Base-by-base conservation (phyloP, 108 stramenopile species). In the Pseudonitzschia delicatissima region DNA sequence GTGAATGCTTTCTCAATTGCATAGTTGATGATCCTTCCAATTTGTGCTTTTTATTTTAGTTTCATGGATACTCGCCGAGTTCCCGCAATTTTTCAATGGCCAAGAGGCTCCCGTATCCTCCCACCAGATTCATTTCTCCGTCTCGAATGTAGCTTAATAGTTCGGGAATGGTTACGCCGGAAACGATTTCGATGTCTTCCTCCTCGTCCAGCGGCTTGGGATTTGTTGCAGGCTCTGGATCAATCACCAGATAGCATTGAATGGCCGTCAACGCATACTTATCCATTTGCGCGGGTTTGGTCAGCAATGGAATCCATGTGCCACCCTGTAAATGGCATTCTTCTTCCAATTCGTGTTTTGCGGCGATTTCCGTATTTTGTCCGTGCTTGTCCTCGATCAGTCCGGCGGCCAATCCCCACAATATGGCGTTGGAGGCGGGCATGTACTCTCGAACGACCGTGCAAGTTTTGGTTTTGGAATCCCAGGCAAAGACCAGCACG, bases 71-170 rank as follows among this genome's bases (percentile, higher is more conserved):
- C 45, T 87, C 84, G 11, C 87, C 88, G 9, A 91, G 72, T 67
- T 90, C 89, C 62, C 84, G 69, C 52, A 93, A 51, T 60, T 89
- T 91, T 25, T 79, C 67, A 58, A 93, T 67, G 3, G 89, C 92
- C 36, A 90, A 57, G 25, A 90, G 67, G 27, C 72, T 65, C 0
- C 85, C 89, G 80, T 82, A 93, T 32, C 72, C 83, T n/a, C 86
- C 84, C 3, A 93, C 84, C 15, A 88, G 63, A 67, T 88, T 93
- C 83, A 91, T 82, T 64, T 93, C 84, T 42, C 92, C 92, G 13
- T 72, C 52, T 17, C 62, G 40, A 52, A 93, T 77, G 77, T 74
- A 81, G 42, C 59, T 51, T 77, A 81, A 65, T 59, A 93, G 76
- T 49, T 91, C 78, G 0, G 71, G 69, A 2, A 83, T 65, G 3